Evolutionary conservation across 129 eudicot genomes (phyloP), one percentile per base, ranked within the genome.

Genomic region (Flaveria linearis): DNA sequence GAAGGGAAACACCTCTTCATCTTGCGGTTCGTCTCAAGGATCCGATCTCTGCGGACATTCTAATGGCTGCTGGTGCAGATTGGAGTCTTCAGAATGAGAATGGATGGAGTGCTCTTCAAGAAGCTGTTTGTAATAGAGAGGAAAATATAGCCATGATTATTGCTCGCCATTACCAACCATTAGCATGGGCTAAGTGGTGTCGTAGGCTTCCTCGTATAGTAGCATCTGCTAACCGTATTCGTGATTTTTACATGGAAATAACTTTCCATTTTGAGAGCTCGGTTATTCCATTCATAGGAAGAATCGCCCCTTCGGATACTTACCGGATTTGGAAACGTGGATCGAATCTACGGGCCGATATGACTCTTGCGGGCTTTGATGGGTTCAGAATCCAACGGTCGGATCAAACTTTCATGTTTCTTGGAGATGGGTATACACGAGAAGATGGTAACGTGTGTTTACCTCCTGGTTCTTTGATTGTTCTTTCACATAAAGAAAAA

Each of bases 71-170:
- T 3, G 98, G 98, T 82, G 96, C 97, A 10, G 98, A 93, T 82
- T 93, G 98, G 98, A 93, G 97, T 85, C 90, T 93, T 30, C 98
- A 93, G 66, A 93, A 93, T 69, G 96, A 93, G 84, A 79, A 93
- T 60, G 98, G 98, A 5, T 93, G 98, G 98, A 93, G 96, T 81
- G 98, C 98, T 18, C 92, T 93, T 10, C 98, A 93, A 74, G 98
- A 93, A 74, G 98, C 98, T 0, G 98, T 93, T 49, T 93, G 98
- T 58, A 88, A 88, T 25, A 78, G 97, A 23, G 96, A 93, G 76
- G 97, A 93, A 68, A 91, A 85, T 63, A 90, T 93, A 76, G 95
- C 97, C 47, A 90, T 93, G 97, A 93, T 92, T 33, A 88, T 92
- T 81, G 98, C 98, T 14, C 70, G 96, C 23, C 94, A 92, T 80